These are phyloP conservation scores for Viola odorata DNA, from an alignment of 345 rosid species.

Conservation along the genomic window DNA sequence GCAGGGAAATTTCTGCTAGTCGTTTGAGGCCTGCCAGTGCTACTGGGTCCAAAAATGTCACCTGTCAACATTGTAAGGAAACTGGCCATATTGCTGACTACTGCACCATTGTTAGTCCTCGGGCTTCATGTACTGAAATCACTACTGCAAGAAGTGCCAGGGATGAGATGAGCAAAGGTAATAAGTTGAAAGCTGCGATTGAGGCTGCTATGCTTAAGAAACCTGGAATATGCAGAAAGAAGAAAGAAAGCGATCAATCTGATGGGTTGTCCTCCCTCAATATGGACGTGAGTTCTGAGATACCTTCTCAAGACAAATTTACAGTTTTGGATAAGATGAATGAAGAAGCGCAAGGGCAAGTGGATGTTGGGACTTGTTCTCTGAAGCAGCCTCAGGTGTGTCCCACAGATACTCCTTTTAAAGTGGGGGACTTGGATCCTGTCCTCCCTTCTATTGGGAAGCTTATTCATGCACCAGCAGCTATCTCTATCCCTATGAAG, in stretches of 20 bases:
- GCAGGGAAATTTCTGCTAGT: slow-evolving; percentile 39
- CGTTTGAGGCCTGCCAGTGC: slow-evolving; percentile 39
- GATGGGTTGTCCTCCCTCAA: slow-evolving; percentile 38
- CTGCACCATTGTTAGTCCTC: slow-evolving; percentile 35
- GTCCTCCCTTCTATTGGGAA: slow-evolving; percentile 29
- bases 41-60: slow-evolving; percentile 37
- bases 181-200: slow-evolving; percentile 70
- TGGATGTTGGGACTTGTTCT: slow-evolving; percentile 18
- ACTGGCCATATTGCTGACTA: slow-evolving; percentile 54
- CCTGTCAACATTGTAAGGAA: slow-evolving; percentile 52
- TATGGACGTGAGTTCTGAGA: slow-evolving; percentile 35
- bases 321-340: slow-evolving; percentile 34
- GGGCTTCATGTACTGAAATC: slow-evolving; percentile 41
- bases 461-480: slow-evolving; percentile 23
- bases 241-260: slow-evolving; percentile 41
- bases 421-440: slow-evolving; percentile 30
- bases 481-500: slow-evolving; percentile 26
- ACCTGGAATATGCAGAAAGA: slow-evolving; percentile 64
- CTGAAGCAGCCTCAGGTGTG: slow-evolving; percentile 33
- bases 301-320: slow-evolving; percentile 42
- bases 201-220: slow-evolving; percentile 72
- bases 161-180: slow-evolving; percentile 49
- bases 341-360: slow-evolving; percentile 42
- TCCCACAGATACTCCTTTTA: slow-evolving; percentile 29
- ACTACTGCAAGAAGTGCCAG: slow-evolving; percentile 40